Evolutionary conservation across 257 asterid genomes (phyloP), one percentile per base, ranked within the genome.

Genomic region (Misopates orontium): DNA sequence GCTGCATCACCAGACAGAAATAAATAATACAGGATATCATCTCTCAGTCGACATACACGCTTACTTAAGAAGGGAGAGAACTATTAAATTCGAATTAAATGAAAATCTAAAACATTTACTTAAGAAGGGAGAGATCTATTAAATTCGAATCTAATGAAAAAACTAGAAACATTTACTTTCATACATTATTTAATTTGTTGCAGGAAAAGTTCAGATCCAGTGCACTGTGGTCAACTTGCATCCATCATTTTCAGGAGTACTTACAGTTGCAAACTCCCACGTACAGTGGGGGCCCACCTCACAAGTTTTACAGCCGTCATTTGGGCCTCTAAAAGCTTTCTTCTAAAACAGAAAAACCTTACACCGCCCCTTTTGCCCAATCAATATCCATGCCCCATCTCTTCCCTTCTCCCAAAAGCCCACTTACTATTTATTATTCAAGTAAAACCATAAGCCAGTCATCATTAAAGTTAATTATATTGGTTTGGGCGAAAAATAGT

Each of bases 251-350:
- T 22, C 18, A 4, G 20, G 24, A 41, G 62, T 52, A 62, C 42
- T 28, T 28, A 10, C 75, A 69, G 66, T 56, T 63, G 57, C 23
- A 15, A 16, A 16, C 7, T 15, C 22, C 42, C 42, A 25, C 56
- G 55, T 56, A 11, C 44, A 48, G 49, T 64, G 19, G 41, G 66
- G 60, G 42, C 66, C 75, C 66, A 24, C 39, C 4, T 51, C 4
- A 44, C 24, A 49, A 59, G 17, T 6, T n/a, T n/a, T 8, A 19
- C 58, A 47, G 25, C 53, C 54, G 23, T 36, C 36, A 19, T 70
- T 18, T 12, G 56, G 62, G 40, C 63, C 10, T 28, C 3, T 28
- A 28, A 28, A 3, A 3, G 3, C 36, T 36, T 36, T 36, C 42
- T 36, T 36, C 42, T 8, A 36, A 36, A 36, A 36, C 42, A 3